Evolutionary conservation across 257 asterid genomes (phyloP), one percentile per base, ranked within the genome.

Genomic region (Petunia axillaris): DNA sequence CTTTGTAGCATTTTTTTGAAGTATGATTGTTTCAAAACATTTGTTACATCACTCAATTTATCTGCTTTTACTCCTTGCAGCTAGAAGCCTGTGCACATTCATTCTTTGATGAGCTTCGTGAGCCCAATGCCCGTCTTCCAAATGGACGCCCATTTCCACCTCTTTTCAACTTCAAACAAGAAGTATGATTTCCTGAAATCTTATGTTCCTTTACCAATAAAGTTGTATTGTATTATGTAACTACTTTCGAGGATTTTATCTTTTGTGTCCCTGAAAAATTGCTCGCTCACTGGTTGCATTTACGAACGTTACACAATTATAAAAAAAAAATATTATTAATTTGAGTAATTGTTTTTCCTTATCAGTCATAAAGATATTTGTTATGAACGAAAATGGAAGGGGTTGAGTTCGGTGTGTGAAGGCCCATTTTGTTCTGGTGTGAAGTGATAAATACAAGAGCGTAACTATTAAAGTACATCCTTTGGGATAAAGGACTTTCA

Each of bases 21-120:
- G 67, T 63, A 35, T 6, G 48, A 44, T 50, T 35, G 3, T 71
- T 25, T 50, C 77, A 59, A 64, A 10, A n/a, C 37, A 37, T 78
- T 63, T 38, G 57, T 37, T 63, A n/a, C 14, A 78, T 78, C 73
- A 66, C 50, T 54, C 50, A 53, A 62, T 78, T 63, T 36, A 78
- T 39, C 75, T 8, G 75, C 50, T 62, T 44, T 66, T 78, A n/a
- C 44, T 57, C 35, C 37, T 46, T 88, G 89, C 93, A 93, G 98
- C 89, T 93, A 75, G 97, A 93, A 82, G 98, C 98, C 39, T 93
- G 97, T 82, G 93, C 92, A 9, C 97, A 93, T 87, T 89, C 96
- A 81, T 93, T 93, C 93, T 93, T 92, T 84, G 92, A 93, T 77
- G 98, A 92, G 87, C 98, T 93, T 79, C 92, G 96, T 48, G 96